These are phyloP conservation scores for Leptographium radiaticola DNA, from an alignment of 2,329 filamentous ascomycete genomes.

Conservation along the genomic window DNA sequence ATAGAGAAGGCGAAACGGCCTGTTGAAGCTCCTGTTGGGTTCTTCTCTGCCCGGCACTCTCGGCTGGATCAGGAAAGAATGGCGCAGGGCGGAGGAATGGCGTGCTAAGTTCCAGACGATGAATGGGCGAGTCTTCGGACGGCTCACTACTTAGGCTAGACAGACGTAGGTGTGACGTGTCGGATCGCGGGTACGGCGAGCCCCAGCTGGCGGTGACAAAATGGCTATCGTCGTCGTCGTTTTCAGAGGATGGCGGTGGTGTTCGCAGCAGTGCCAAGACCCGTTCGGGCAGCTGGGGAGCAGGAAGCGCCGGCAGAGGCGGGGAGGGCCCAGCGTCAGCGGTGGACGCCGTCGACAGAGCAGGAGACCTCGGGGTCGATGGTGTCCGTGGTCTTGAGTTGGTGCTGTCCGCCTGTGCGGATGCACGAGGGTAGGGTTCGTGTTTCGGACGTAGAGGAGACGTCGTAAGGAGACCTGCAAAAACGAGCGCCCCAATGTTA, in stretches of 20 bases:
- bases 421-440: slow-evolving; percentile 44
- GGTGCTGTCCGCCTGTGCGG: slow-evolving; percentile 43
- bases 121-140: slow-evolving; percentile 47
- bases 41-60: slow-evolving; percentile 18
- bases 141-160: slow-evolving; percentile 44
- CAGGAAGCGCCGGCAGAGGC: slow-evolving; percentile 42
- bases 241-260: slow-evolving; percentile 21
- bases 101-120: slow-evolving; percentile 48
- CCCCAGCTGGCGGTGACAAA: slow-evolving; percentile 77
- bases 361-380: slow-evolving; percentile 36
- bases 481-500: not conserved
- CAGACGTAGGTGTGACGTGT: slow-evolving; percentile 32
- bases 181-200: slow-evolving; percentile 69
- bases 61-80: slow-evolving; percentile 22
- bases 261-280: slow-evolving; percentile 41
- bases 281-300: slow-evolving; percentile 43
- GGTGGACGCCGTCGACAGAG: slow-evolving; percentile 49
- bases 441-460: slow-evolving; percentile 36
- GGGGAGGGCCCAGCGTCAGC: slow-evolving; percentile 46
- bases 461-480: slow-evolving; percentile 32
- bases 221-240: slow-evolving; percentile 22
- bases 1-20: slow-evolving; percentile 5
- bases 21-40: not conserved
- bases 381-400: slow-evolving; percentile 20
- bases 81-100: slow-evolving; percentile 48